phyloP scores from a whole-genome alignment of 2,329 filamentous ascomycete species.

The Fusarium secorum region DNA sequence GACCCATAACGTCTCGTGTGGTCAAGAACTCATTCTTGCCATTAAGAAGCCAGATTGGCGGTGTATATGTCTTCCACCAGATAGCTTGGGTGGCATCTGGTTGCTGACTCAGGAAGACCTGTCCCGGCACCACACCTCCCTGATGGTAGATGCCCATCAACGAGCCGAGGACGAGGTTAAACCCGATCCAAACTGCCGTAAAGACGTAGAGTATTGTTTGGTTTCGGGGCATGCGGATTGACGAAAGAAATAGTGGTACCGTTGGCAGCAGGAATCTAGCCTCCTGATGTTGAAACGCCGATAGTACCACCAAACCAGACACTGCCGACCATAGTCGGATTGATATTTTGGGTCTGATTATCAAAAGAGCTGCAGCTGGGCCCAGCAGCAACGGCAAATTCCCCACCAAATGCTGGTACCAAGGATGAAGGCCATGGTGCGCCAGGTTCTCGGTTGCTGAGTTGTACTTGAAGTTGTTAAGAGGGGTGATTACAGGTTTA shows the following conservation, averaged over 20 bases:
- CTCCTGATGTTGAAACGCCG: constrained; percentile 80
- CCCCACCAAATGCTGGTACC: constrained; percentile 77
- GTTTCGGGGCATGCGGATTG: constrained; percentile 70
- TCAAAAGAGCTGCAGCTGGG: constrained; percentile 69
- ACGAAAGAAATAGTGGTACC: constrained; percentile 79
- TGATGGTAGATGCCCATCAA: constrained; percentile 87
- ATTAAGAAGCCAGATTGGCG: constrained; percentile 81
- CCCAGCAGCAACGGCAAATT: constrained; percentile 77
- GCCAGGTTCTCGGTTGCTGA: constrained; percentile 73
- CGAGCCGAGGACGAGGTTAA: constrained; percentile 72
- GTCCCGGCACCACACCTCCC: constrained; percentile 77
- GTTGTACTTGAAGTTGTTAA: constrained; percentile 83
- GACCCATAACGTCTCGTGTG: constrained; percentile 78
- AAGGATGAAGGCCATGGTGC: constrained; percentile 78
- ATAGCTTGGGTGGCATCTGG: constrained; percentile 73
- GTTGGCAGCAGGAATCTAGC: constrained; percentile 80
- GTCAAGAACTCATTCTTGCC: constrained; percentile 76
- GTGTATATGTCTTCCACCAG: constrained; percentile 90
- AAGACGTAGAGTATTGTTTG: constrained; percentile 60
- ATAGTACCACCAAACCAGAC: constrained; percentile 74
- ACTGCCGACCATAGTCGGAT: constrained; percentile 76
- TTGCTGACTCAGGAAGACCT: constrained; percentile 76
- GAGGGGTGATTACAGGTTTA: constrained; percentile 75
- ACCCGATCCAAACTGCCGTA: constrained; percentile 70
- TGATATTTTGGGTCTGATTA: constrained; percentile 64